Conservation (phyloP, 2,329 filamentous ascomycete genomes). For the Diatrype stigma region DNA sequence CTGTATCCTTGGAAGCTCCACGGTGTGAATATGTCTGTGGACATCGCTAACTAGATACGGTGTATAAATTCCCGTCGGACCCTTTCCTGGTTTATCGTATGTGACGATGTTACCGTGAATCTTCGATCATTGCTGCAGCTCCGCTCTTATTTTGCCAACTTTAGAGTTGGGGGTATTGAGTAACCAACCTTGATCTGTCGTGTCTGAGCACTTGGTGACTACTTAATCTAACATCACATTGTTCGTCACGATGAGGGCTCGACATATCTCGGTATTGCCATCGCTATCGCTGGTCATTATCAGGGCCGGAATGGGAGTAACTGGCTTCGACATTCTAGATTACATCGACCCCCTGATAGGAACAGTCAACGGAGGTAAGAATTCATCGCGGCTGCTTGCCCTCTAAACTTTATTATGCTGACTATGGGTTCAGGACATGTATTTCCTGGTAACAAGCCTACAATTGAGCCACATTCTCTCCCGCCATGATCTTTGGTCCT, state of each 20-base stretch:
- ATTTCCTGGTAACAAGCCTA: conserved; percentile 27
- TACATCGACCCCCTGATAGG: conserved; percentile 31
- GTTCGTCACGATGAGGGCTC: not conserved
- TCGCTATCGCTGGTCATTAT: not conserved
- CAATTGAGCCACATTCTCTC: not conserved
- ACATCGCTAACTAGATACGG: too few relatives aligned
- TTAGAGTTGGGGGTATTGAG: too few relatives aligned
- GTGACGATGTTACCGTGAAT: too few relatives aligned
- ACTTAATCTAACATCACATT: not conserved
- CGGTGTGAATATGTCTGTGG: too few relatives aligned
- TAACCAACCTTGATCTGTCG: too few relatives aligned
- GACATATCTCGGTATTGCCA: not conserved
- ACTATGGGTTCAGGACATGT: conserved; percentile 26
- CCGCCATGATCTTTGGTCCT: not conserved
- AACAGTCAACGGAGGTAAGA: conserved; percentile 28
- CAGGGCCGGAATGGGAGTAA: not conserved
- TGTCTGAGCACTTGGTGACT: not conserved
- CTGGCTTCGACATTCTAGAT: conserved; percentile 4
- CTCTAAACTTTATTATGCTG: conserved; percentile 1
- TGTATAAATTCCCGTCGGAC: too few relatives aligned
- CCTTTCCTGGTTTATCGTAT: too few relatives aligned
- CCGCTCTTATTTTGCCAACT: too few relatives aligned
- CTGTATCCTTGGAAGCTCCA: not conserved
- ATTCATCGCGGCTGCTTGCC: too few relatives aligned
- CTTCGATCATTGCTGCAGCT: too few relatives aligned